phyloP scores from a whole-genome alignment of 1,139 yeast genomes.

The Candida gigantensis region DNA sequence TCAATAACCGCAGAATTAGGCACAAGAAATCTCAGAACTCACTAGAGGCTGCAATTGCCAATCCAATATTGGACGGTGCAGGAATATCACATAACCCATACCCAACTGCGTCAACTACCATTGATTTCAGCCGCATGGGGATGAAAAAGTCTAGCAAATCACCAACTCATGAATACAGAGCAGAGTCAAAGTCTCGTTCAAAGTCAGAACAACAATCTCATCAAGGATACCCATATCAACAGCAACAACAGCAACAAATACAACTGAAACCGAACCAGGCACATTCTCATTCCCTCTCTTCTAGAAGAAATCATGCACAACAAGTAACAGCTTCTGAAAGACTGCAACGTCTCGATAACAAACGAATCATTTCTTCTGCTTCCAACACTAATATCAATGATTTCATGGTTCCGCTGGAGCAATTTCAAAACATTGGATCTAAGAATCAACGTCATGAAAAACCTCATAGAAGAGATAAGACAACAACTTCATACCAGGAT shows the following conservation, averaged over 20 bases:
- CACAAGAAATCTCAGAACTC: constrained; percentile 4
- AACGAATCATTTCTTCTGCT: constrained; percentile 14
- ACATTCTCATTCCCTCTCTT: constrained; percentile 9
- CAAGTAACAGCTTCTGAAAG: constrained; percentile 7
- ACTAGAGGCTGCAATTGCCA: constrained; percentile 4
- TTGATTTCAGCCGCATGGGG: constrained; percentile 9
- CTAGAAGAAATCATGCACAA: constrained; percentile 5
- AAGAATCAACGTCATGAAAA: constrained; percentile 16
- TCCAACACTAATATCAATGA: constrained; percentile 14
- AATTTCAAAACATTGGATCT: constrained; percentile 2
- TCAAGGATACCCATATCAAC: constrained; percentile 7
- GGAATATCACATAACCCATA: constrained; percentile 7
- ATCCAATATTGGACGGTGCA: constrained; percentile 4
- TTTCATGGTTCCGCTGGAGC: constrained; percentile 10
- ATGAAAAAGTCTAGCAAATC: constrained; percentile 5
- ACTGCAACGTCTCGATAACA: constrained; percentile 10
- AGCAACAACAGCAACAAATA: constrained; percentile 9
- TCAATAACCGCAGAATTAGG: constrained; percentile 6
- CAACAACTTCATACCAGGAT: constrained; percentile 1
- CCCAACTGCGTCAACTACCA: constrained; percentile 9
- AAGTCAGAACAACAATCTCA: constrained; percentile 4
- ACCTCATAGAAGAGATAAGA: constrained; percentile 11
- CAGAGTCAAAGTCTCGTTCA: constrained; percentile 4
- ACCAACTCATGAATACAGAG: neutral
- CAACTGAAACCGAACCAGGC: constrained; percentile 13